A percentile compares a stretch with the other conserved stretches of the same genome.
phyloP scores from a whole-genome alignment of 2,329 filamentous ascomycete genomes.

The Penicillium sp. region DNA sequence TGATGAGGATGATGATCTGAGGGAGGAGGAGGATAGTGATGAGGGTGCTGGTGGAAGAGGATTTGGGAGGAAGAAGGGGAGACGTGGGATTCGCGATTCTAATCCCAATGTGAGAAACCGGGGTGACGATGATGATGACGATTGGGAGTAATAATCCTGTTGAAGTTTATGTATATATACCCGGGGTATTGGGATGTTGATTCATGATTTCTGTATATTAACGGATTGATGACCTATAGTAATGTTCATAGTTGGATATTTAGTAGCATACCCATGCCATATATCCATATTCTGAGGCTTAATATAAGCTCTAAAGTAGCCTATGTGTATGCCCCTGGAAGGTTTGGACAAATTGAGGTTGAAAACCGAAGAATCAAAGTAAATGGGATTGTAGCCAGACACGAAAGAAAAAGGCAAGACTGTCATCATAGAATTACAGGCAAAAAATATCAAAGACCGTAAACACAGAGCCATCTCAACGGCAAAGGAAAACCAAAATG shows the following conservation, averaged over 20 bases:
- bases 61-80: conserved; percentile 5
- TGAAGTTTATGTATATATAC: neutral
- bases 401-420: conserved; percentile 22
- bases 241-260: conserved; percentile 3
- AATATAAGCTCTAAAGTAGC: neutral
- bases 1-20: conserved; percentile 24
- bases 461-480: conserved; percentile 21
- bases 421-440: conserved; percentile 38
- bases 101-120: conserved; percentile 25
- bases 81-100: conserved; percentile 32
- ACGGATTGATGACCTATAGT: conserved; percentile 5
- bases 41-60: conserved; percentile 18
- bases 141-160: conserved; percentile 44
- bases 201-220: conserved; percentile 5
- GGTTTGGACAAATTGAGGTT: neutral
- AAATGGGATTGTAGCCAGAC: conserved; percentile 18
- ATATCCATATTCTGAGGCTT: neutral
- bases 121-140: conserved; percentile 40
- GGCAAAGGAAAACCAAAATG: conserved; percentile 9
- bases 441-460: conserved; percentile 24
- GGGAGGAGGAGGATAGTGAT: conserved; percentile 26
- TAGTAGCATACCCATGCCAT: neutral
- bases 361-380: neutral
- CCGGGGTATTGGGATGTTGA: neutral
- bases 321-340: neutral